Percentiles rank a stretch among this genome's conserved stretches.
phyloP scores from a whole-genome alignment of 352 stramenopile species.

The Phytophthora sp. region DNA sequence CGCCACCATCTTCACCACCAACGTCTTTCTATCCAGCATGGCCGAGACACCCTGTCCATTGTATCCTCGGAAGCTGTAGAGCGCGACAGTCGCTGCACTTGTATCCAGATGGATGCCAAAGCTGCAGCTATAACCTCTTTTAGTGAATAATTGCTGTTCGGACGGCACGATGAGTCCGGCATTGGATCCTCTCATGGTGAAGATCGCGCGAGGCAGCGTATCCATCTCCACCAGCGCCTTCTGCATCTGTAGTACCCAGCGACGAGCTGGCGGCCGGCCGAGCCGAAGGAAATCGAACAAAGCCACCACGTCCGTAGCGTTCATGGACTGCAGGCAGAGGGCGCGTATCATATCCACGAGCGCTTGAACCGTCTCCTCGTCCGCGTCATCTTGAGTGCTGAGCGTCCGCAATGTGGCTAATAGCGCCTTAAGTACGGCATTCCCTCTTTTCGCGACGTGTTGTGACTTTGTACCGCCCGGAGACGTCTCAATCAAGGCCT shows the following conservation, averaged over 20 bases:
- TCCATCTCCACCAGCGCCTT: conserved; percentile 58
- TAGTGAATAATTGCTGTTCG: conserved; percentile 63
- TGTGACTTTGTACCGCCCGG: not conserved
- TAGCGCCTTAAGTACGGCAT: conserved; percentile 57
- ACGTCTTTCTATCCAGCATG: conserved; percentile 52
- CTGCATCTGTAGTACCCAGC: conserved; percentile 67
- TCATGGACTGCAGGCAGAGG: conserved; percentile 67
- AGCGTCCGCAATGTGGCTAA: conserved; percentile 51
- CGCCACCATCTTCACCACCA: conserved; percentile 65
- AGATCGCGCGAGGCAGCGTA: conserved; percentile 67
- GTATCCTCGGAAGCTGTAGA: conserved; percentile 82
- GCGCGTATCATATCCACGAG: conserved; percentile 56
- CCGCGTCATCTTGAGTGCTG: conserved; percentile 35
- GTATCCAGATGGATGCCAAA: conserved; percentile 62
- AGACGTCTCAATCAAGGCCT: conserved; percentile 39
- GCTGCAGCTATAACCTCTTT: conserved; percentile 80
- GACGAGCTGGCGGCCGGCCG: conserved; percentile 45
- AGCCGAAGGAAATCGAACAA: conserved; percentile 81
- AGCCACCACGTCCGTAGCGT: conserved; percentile 58
- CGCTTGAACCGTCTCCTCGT: conserved; percentile 34
- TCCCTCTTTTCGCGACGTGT: conserved; percentile 33
- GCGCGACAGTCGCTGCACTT: conserved; percentile 38
- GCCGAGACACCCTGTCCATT: conserved; percentile 77
- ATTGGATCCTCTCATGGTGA: conserved; percentile 68
- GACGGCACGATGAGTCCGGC: conserved; percentile 71